phyloP scores from a whole-genome alignment of 441 rosid genomes.

The Raphanus hybrid region DNA sequence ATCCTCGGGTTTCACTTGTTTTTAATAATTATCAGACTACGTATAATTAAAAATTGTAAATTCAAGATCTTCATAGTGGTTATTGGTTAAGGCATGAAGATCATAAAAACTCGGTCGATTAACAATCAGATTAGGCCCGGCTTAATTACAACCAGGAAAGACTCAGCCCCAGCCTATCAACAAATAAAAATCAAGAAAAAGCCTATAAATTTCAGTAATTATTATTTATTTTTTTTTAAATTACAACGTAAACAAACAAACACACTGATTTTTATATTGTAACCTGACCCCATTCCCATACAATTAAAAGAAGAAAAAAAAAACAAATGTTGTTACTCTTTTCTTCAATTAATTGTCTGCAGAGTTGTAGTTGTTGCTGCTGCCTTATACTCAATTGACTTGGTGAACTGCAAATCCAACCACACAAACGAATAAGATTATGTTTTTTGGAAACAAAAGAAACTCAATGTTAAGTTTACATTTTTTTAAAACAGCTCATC shows the following conservation, averaged over 20 bases:
- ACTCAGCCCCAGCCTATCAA: neutral
- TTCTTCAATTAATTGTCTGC: slow-evolving; percentile 47
- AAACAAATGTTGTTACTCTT: slow-evolving; percentile 11
- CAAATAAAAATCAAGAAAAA: slow-evolving; percentile 8
- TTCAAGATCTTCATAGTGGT: neutral
- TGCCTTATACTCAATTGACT: slow-evolving; percentile 70
- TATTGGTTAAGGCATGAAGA: neutral
- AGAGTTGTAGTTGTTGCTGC: slow-evolving; percentile 40
- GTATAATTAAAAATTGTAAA: neutral
- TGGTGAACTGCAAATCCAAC: slow-evolving; percentile 64
- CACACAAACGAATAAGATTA: neutral
- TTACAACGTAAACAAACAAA: slow-evolving; percentile 7
- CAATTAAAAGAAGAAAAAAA: slow-evolving; percentile 8
- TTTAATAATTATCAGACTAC: neutral
- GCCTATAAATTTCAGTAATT: neutral
- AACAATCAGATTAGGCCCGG: neutral
- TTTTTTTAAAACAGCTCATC: neutral
- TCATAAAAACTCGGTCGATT: neutral
- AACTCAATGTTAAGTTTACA: neutral
- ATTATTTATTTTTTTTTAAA: neutral
- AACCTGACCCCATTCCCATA: slow-evolving; percentile 5
- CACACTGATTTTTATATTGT: slow-evolving; percentile 14
- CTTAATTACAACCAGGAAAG: neutral
- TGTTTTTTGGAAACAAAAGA: neutral
- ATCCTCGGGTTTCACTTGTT: slow-evolving; percentile 33